Base-by-base conservation (phyloP, 1,284 basidiomycete species). In the Tilletiaria anomala region DNA sequence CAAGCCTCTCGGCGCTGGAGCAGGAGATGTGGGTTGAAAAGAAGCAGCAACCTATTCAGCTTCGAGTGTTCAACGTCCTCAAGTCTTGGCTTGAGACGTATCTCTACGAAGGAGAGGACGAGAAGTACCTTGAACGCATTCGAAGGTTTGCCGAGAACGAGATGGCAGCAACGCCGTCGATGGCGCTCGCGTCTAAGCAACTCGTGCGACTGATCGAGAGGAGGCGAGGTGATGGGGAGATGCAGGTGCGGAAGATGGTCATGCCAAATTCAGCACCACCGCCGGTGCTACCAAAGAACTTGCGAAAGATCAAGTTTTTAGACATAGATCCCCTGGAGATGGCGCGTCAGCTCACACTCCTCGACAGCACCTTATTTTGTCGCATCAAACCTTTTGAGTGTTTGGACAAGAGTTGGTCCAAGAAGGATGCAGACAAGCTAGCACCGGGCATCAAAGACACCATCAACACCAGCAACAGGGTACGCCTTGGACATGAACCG, bases 361-460 rank as follows among this genome's bases (percentile, higher is more conserved):
- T 93, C 72, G 93, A 97, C 68, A 82, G 81, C 51, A 74, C 77
- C 31, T 70, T 94, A 36, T 97, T 91, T 70, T 78, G 80, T 65
- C 80, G 78, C 61, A 89, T 99, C 54, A 78, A 79, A 32, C 82
- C 87, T 0, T 82, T 83, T 69, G 91, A 97, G 67, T 88, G 91
- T 69, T 71, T 99, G 11, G 78, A 61, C 14, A 67, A 70, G 42
- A 64, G 67, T 10, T 71, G 70, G 70, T 61, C 67, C 10, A 45
- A 46, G 23, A 43, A 53, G 18, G 44, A 50, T 29, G 54, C 53
- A 31, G 45, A 51, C 3, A 31, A 45, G 4, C 41, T 46, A n/a
- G 43, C 83, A 82, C 56, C 85, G 82, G 56, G 54, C 50, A 88
- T 97, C 54, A 82, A 84, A 42, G 77, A 78, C 31, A 82, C 91